These are phyloP conservation scores for Podaxis sp. DNA, from an alignment of 768 basidiomycete genomes.

Conservation along the genomic window DNA sequence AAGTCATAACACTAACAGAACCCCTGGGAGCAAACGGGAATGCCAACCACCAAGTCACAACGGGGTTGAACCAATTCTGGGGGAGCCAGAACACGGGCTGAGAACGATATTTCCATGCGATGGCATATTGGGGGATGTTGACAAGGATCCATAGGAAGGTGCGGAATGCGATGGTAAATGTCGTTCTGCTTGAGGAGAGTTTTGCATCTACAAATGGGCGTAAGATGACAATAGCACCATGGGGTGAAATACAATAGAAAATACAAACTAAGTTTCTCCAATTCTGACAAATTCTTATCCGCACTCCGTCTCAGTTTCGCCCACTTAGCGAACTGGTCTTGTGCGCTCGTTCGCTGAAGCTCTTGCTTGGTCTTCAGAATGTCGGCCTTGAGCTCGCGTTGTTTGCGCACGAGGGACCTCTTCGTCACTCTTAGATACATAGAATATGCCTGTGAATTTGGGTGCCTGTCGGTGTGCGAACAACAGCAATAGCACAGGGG, in stretches of 20 bases:
- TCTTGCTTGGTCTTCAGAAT: constrained; percentile 80
- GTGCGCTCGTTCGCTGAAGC: constrained; percentile 84
- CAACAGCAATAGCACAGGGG: not conserved
- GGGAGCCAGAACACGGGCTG: constrained; percentile 94
- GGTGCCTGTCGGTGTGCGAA: not conserved
- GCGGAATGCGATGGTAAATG: constrained; percentile 71
- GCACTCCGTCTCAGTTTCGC: constrained; percentile 86
- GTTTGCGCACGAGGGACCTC: constrained; percentile 47
- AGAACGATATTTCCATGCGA: constrained; percentile 91
- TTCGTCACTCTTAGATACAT: constrained; percentile 67
- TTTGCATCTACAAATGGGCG: constrained; percentile 51
- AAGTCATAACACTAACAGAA: constrained; percentile 87
- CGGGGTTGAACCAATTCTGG: constrained; percentile 81
- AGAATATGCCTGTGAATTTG: constrained; percentile 55
- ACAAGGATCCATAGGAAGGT: constrained; percentile 75
- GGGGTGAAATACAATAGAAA: not conserved
- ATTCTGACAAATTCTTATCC: constrained; percentile 86
- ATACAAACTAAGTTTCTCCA: constrained; percentile 86
- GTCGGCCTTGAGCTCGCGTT: constrained; percentile 73
- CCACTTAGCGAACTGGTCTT: constrained; percentile 99
- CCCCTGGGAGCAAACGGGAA: constrained; percentile 91
- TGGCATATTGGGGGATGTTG: constrained; percentile 77
- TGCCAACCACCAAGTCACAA: constrained; percentile 77
- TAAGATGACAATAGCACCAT: not conserved
- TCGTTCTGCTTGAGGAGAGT: constrained; percentile 50